Conservation (phyloP, 305 asterid species). For the Ilex paraguariensis region DNA sequence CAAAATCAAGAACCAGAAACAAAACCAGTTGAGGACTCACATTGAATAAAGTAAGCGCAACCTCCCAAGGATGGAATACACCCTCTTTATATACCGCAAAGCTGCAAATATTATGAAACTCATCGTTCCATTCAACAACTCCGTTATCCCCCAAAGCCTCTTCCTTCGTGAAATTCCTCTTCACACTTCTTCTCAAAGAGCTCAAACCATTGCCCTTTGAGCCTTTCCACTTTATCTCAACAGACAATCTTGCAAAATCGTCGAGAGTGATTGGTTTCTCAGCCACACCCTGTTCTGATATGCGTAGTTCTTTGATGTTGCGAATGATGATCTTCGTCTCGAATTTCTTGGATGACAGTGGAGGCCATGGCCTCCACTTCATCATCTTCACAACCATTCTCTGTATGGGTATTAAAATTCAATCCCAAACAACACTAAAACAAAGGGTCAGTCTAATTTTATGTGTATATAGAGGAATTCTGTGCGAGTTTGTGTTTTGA, state of each 20-base stretch:
- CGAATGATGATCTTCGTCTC: slow-evolving; percentile 45
- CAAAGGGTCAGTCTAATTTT: slow-evolving; percentile 6
- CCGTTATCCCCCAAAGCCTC: slow-evolving; percentile 32
- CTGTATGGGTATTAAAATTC: neutral
- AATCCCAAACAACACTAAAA: slow-evolving; percentile 3
- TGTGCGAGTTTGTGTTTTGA: slow-evolving; percentile 2
- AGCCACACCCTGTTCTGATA: slow-evolving; percentile 6
- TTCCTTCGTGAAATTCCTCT: slow-evolving; percentile 59
- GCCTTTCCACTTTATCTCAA: slow-evolving; percentile 74
- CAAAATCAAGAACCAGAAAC: neutral
- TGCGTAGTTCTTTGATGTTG: slow-evolving; percentile 27
- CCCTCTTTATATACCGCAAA: neutral
- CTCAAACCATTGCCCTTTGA: slow-evolving; percentile 45
- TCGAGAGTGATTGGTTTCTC: slow-evolving; percentile 11
- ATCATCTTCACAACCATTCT: slow-evolving; percentile 74
- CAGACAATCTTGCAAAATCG: slow-evolving; percentile 32
- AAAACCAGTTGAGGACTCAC: slow-evolving; percentile 35
- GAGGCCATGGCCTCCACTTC: slow-evolving; percentile 83
- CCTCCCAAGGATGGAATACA: slow-evolving; percentile 2
- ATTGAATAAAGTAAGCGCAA: slow-evolving; percentile 1
- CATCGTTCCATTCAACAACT: slow-evolving; percentile 33
- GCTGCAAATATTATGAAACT: neutral
- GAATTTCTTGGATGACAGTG: slow-evolving; percentile 46
- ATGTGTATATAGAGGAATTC: slow-evolving; percentile 3
- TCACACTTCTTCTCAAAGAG: slow-evolving; percentile 41